Conservation (phyloP, 2,329 filamentous ascomycete genomes). For the Berkeleyomyces rouxiae region DNA sequence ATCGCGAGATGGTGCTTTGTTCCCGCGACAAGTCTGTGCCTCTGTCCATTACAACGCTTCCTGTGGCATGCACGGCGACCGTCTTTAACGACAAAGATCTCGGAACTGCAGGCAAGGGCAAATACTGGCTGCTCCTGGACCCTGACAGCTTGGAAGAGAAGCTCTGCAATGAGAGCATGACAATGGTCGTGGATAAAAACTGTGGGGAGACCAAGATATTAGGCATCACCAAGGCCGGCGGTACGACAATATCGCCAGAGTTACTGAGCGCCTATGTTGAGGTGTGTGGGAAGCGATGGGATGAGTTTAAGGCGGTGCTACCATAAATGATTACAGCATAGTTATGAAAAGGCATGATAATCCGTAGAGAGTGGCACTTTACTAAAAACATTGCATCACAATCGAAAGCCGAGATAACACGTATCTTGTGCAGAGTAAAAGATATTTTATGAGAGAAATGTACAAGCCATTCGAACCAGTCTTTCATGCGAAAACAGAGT, state of each 20-base stretch:
- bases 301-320: constrained; percentile 22
- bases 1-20: constrained; percentile 66
- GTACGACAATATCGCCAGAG: constrained; percentile 48
- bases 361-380: background rate
- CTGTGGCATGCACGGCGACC: constrained; percentile 60
- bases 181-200: constrained; percentile 55
- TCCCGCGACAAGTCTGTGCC: constrained; percentile 37
- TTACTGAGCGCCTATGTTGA: constrained; percentile 20
- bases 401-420: background rate
- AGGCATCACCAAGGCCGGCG: constrained; percentile 71
- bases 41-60: constrained; percentile 47
- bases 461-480: constrained; percentile 74
- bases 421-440: background rate
- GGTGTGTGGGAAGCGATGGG: constrained; percentile 15
- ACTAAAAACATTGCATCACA: background rate
- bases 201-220: constrained; percentile 41
- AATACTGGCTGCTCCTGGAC: constrained; percentile 67
- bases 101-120: constrained; percentile 20
- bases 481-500: constrained; percentile 40
- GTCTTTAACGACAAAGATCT: constrained; percentile 47
- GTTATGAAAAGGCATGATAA: background rate
- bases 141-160: constrained; percentile 82
- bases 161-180: constrained; percentile 68
- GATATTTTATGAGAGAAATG: constrained; percentile 25
- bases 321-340: constrained; percentile 5